Evolutionary conservation across 768 basidiomycete species (phyloP).

Genomic region (Lactarius quietus): DNA sequence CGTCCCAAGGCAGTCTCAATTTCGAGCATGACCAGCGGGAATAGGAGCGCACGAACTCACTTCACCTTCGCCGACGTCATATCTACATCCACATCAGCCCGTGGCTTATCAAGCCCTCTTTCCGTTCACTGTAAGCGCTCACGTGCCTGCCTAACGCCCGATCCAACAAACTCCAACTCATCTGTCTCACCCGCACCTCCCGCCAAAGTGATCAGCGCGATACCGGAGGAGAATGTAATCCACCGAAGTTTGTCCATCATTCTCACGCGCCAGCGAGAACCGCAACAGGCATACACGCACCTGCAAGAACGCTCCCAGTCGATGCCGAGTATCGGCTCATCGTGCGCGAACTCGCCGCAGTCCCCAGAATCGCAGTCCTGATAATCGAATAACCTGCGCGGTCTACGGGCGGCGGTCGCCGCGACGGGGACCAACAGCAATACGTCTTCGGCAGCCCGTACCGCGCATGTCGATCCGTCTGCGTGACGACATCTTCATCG

Average conservation of each 20-base stretch:
- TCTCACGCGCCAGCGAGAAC: slow-evolving; percentile 32
- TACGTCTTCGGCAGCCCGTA: slow-evolving; percentile 31
- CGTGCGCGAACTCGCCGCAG: slow-evolving; percentile 35
- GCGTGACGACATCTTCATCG: slow-evolving; percentile 1
- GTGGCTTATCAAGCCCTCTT: slow-evolving; percentile 31
- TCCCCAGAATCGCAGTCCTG: slow-evolving; percentile 30
- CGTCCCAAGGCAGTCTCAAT: slow-evolving; percentile 23
- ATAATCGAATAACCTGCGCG: slow-evolving; percentile 53
- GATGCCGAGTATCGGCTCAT: slow-evolving; percentile 49
- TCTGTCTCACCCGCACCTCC: slow-evolving; percentile 18
- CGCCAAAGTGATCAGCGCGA: neutral
- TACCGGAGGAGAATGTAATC: slow-evolving; percentile 17
- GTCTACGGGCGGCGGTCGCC: slow-evolving; percentile 42
- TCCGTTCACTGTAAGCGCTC: slow-evolving; percentile 27
- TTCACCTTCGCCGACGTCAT: slow-evolving; percentile 1
- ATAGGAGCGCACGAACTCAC: slow-evolving; percentile 7
- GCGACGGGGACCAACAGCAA: neutral
- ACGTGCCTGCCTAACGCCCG: slow-evolving; percentile 15
- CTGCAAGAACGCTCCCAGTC: slow-evolving; percentile 52
- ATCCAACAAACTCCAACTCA: slow-evolving; percentile 24
- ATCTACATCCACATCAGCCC: slow-evolving; percentile 23
- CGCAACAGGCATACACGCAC: slow-evolving; percentile 28
- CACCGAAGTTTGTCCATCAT: slow-evolving; percentile 38
- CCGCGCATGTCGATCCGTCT: neutral
- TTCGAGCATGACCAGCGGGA: slow-evolving; percentile 14